phyloP scores from a whole-genome alignment of 352 stramenopile species.

The Globisporangium rhizosaccharum region DNA sequence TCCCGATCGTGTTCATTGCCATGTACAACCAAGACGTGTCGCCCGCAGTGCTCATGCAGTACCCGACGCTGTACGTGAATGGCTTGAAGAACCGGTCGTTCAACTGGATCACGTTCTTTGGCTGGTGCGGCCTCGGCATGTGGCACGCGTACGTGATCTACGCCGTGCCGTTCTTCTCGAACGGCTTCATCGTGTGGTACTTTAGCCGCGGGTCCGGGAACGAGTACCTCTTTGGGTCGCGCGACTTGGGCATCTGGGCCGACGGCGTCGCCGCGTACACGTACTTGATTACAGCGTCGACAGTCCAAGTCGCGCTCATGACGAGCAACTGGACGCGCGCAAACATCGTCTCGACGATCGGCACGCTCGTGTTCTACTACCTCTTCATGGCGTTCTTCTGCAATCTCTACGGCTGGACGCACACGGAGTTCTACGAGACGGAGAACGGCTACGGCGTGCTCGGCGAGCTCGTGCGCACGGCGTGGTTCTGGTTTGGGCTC shows the following conservation, averaged over 20 bases:
- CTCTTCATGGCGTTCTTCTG: constrained; percentile 84
- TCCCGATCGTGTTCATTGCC: constrained; percentile 62
- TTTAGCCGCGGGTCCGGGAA: constrained; percentile 48
- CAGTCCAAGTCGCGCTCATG: constrained; percentile 80
- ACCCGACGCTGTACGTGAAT: constrained; percentile 86
- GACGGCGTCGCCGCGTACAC: constrained; percentile 79
- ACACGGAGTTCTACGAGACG: constrained; percentile 76
- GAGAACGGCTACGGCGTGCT: constrained; percentile 65
- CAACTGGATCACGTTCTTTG: constrained; percentile 87
- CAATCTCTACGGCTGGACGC: constrained; percentile 67
- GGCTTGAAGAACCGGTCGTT: constrained; percentile 86
- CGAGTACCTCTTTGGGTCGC: constrained; percentile 52
- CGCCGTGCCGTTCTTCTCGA: constrained; percentile 76
- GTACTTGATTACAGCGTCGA: constrained; percentile 84
- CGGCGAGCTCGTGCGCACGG: constrained; percentile 42
- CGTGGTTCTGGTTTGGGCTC: constrained; percentile 87
- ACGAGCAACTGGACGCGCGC: constrained; percentile 85
- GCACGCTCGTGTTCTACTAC: constrained; percentile 84
- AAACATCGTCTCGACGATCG: constrained; percentile 69
- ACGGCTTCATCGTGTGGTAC: constrained; percentile 82
- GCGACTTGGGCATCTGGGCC: constrained; percentile 76
- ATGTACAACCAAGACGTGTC: constrained; percentile 79
- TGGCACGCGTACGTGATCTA: constrained; percentile 89
- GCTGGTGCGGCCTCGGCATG: constrained; percentile 77
- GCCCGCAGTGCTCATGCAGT: constrained; percentile 86